Evolutionary conservation across 257 asterid species (phyloP), one percentile per base, ranked within the genome.

Genomic region (Nicotiana paniculata): DNA sequence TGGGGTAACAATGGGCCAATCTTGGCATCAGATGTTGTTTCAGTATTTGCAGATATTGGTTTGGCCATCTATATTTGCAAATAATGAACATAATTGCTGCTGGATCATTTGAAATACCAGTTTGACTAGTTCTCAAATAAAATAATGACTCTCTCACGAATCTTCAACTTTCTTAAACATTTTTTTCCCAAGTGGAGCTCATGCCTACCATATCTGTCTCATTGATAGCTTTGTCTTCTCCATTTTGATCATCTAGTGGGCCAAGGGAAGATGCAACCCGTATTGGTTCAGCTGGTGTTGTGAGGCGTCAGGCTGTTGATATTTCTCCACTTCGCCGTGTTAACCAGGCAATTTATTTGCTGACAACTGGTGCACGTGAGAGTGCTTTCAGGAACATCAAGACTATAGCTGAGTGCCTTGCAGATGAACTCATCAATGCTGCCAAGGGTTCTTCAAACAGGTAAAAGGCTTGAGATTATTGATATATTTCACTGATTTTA

Each of bases 201-300:
- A 6, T 6, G 46, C 35, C 35, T 33, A 33, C 35, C 4, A 33
- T 33, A 37, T 37, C 7, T 35, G 43, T 35, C 43, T 35, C 43
- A 35, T 5, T 35, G 8, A 39, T 39, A 1, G 46, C 46, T 61
- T n/a, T 61, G 2, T 61, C 66, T 24, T 21, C 12, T 24, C 15
- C 13, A 61, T 26, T 21, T 28, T 63, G 13, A 28, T 32, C n/a
- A 39, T 83, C 1, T 16, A 64, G 72, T 64, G 72, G 72, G 7
- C 97, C 97, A 58, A 88, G 96, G 53, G 96, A 91, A 88, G 97
- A 93, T 85, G 96, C 97, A 0, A 93, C 97, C 5, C 92, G 96
- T 82, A 91, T 93, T 77, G 97, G 97, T 55, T 91, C 97, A 9
- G 95, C 97, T 83, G 95, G 97, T 90, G 93, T 93, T 75, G 97